Evolutionary conservation across 1,284 basidiomycete species (phyloP).

Genomic region (Ceratobasidium sp.): DNA sequence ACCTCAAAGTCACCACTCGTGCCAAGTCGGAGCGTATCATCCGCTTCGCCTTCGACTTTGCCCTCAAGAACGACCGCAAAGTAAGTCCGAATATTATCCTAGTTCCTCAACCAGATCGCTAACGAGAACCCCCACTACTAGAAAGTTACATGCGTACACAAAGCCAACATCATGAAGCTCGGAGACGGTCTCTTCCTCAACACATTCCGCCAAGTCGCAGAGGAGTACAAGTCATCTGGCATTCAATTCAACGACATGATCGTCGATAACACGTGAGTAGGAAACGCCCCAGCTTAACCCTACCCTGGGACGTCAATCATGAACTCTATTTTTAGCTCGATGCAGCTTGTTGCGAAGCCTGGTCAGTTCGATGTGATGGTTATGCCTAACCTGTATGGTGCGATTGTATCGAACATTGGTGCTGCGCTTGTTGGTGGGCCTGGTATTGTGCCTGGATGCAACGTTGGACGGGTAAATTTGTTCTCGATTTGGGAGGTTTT

Average conservation of each 20-base stretch:
- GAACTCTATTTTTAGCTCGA: slow-evolving; percentile 71
- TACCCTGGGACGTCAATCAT: slow-evolving; percentile 1
- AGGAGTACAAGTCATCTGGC: slow-evolving; percentile 94
- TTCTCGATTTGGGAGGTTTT: slow-evolving; percentile 27
- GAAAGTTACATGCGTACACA: slow-evolving; percentile 99
- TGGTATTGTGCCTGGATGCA: slow-evolving; percentile 97
- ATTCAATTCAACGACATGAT: slow-evolving; percentile 99
- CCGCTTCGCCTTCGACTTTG: slow-evolving; percentile 99
- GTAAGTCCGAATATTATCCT: slow-evolving; percentile 22
- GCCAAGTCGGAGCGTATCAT: slow-evolving; percentile 97
- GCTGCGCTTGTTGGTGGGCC: slow-evolving; percentile 98
- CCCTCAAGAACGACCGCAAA: slow-evolving; percentile 90
- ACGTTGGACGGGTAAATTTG: slow-evolving; percentile 87
- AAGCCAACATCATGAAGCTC: slow-evolving; percentile 99
- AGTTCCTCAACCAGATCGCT: slow-evolving; percentile 13
- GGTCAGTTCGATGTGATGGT: slow-evolving; percentile 98
- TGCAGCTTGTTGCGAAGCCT: slow-evolving; percentile 97
- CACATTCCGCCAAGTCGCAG: slow-evolving; percentile 96
- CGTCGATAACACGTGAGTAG: slow-evolving; percentile 92
- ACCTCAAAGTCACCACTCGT: slow-evolving; percentile 96
- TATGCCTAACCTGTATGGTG: slow-evolving; percentile 78
- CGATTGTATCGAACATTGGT: slow-evolving; percentile 98
- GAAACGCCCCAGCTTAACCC: background rate
- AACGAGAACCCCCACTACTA: slow-evolving; percentile 56
- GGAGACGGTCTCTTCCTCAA: slow-evolving; percentile 99